Evolutionary conservation across 2,329 filamentous ascomycete genomes (phyloP).

Genomic region (Aspergillus fijiensis): DNA sequence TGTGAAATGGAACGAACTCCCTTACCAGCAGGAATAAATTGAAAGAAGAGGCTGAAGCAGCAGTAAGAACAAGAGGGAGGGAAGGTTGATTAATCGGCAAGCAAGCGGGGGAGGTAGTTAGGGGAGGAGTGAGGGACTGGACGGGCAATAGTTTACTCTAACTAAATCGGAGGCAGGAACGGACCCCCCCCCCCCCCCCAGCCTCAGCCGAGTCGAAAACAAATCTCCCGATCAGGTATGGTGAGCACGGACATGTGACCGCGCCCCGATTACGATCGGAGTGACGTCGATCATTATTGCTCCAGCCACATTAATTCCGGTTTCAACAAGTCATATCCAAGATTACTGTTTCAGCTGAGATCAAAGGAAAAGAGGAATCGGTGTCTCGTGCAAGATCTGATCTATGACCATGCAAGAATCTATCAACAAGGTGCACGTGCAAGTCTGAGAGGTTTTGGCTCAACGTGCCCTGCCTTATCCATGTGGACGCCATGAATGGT

Average conservation of each 20-base stretch:
- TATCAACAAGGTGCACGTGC: neutral
- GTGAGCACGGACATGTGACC: conserved; percentile 28
- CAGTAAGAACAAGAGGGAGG: neutral
- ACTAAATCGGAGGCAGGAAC: conserved; percentile 20
- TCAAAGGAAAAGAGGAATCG: neutral
- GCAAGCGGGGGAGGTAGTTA: neutral
- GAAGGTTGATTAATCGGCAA: conserved; percentile 4
- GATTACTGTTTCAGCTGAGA: neutral
- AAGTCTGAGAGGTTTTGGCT: no score
- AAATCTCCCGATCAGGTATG: conserved; percentile 42
- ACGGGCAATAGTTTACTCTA: conserved; percentile 1
- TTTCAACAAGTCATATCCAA: neutral
- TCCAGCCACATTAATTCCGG: conserved; percentile 12
- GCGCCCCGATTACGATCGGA: conserved; percentile 17
- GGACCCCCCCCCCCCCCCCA: conserved; percentile 22
- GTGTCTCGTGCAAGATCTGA: neutral
- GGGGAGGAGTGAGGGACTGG: no score
- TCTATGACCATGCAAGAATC: no score
- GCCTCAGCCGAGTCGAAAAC: conserved; percentile 31
- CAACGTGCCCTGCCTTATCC: neutral
- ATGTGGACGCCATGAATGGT: neutral
- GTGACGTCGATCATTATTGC: conserved; percentile 23
- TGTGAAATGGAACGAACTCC: no score
- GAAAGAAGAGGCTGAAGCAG: conserved; percentile 3
- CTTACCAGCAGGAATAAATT: neutral